Conservation (phyloP, 345 rosid species). For the Trapa incisa region DNA sequence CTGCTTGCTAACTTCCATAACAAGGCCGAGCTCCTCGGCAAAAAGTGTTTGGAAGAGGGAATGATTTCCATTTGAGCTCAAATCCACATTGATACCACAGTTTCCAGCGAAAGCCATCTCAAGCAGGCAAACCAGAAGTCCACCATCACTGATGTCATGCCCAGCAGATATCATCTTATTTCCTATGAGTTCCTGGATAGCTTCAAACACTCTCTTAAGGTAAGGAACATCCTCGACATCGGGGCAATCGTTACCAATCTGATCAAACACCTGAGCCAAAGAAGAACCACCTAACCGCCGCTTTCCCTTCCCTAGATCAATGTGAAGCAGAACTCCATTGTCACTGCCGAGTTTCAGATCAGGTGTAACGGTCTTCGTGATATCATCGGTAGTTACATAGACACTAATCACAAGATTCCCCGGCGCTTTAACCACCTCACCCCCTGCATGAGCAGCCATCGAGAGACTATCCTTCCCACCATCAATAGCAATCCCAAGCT, state of each 20-base stretch:
- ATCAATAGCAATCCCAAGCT: constrained; percentile 90
- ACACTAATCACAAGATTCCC: constrained; percentile 89
- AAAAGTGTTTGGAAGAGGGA: constrained; percentile 58
- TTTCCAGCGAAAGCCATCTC: constrained; percentile 97
- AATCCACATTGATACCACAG: constrained; percentile 47
- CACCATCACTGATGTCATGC: constrained; percentile 92
- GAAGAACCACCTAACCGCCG: constrained; percentile 83
- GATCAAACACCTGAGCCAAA: constrained; percentile 70
- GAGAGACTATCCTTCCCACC: constrained; percentile 94
- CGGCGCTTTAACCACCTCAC: constrained; percentile 86
- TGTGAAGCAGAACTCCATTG: constrained; percentile 53
- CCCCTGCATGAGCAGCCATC: constrained; percentile 80
- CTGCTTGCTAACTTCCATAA: constrained; percentile 58
- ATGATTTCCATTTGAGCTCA: constrained; percentile 45
- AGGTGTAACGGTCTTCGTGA: constrained; percentile 83
- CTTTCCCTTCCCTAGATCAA: constrained; percentile 82
- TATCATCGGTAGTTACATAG: constrained; percentile 75
- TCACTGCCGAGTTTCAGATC: constrained; percentile 67
- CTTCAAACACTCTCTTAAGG: constrained; percentile 55
- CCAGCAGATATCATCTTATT: constrained; percentile 62
- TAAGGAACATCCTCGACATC: constrained; percentile 77
- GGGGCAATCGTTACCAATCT: constrained; percentile 73
- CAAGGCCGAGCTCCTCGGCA: constrained; percentile 78
- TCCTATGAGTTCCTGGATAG: constrained; percentile 53
- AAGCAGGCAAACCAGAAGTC: constrained; percentile 51